These are phyloP conservation scores for Venturia pyrina DNA, from an alignment of 2,329 filamentous ascomycete species.

Conservation along the genomic window DNA sequence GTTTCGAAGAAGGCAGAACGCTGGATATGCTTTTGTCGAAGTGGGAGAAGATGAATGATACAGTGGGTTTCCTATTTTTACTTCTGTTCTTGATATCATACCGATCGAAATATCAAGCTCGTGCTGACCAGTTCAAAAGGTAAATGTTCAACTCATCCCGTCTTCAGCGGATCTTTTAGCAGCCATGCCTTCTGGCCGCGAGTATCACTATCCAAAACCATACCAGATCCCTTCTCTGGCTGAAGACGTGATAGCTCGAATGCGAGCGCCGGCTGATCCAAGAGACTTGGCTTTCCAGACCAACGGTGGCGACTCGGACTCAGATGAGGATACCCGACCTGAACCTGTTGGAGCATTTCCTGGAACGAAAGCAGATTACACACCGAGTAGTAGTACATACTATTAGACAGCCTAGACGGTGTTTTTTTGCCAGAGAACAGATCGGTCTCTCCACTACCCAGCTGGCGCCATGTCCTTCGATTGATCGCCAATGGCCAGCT, in stretches of 20 bases:
- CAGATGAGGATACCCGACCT: constrained; percentile 22
- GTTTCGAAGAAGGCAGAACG: constrained; percentile 72
- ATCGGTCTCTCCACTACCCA: not conserved
- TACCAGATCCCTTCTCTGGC: constrained; percentile 59
- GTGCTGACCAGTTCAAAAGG: constrained; percentile 34
- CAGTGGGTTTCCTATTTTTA: constrained; percentile 43
- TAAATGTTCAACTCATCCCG: constrained; percentile 71
- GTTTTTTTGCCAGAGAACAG: not conserved
- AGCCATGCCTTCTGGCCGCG: constrained; percentile 77
- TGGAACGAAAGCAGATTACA: constrained; percentile 24
- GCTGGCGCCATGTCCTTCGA: not conserved
- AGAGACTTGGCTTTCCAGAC: constrained; percentile 28
- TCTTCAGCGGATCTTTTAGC: constrained; percentile 60
- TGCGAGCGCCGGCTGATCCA: constrained; percentile 48
- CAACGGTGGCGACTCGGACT: constrained; percentile 26
- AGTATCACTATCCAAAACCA: constrained; percentile 64
- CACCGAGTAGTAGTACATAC: constrained; percentile 11
- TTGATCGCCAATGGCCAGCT: not conserved
- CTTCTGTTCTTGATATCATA: not conserved
- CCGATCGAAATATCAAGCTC: not conserved
- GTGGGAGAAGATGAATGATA: constrained; percentile 90
- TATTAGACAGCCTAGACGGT: not conserved
- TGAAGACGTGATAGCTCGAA: constrained; percentile 47
- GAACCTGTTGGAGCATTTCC: constrained; percentile 26
- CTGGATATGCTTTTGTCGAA: constrained; percentile 80